These are phyloP conservation scores for Penicillium italicum DNA, from an alignment of 2,329 filamentous ascomycete species.

Conservation along the genomic window DNA sequence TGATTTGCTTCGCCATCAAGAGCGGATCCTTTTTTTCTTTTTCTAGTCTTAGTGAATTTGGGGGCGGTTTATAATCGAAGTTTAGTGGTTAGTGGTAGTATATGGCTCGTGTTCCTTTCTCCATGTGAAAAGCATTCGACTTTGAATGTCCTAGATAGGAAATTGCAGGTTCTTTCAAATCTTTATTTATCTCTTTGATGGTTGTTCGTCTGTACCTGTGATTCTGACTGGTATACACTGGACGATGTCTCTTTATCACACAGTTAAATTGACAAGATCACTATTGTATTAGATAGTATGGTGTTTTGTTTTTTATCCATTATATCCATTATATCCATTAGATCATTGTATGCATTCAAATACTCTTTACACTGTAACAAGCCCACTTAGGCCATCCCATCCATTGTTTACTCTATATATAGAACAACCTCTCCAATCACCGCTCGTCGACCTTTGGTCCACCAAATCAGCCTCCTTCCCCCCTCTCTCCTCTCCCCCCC, in stretches of 20 bases:
- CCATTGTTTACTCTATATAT: constrained; percentile 12
- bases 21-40: background rate
- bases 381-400: background rate
- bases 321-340: too few species aligned
- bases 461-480: constrained; percentile 1
- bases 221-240: background rate
- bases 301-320: background rate
- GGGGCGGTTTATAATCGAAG: background rate
- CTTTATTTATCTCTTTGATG: background rate
- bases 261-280: background rate
- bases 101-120: background rate
- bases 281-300: background rate
- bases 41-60: background rate
- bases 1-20: background rate
- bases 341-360: background rate
- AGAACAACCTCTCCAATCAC: constrained; percentile 6
- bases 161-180: background rate
- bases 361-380: background rate
- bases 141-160: background rate
- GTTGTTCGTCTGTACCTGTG: background rate
- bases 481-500: background rate
- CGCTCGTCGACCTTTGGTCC: background rate
- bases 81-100: background rate
- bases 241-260: background rate
- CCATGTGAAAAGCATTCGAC: background rate